Evolutionary conservation across 2,329 filamentous ascomycete species (phyloP).

Genomic region (Chaetoscypha palmicola): DNA sequence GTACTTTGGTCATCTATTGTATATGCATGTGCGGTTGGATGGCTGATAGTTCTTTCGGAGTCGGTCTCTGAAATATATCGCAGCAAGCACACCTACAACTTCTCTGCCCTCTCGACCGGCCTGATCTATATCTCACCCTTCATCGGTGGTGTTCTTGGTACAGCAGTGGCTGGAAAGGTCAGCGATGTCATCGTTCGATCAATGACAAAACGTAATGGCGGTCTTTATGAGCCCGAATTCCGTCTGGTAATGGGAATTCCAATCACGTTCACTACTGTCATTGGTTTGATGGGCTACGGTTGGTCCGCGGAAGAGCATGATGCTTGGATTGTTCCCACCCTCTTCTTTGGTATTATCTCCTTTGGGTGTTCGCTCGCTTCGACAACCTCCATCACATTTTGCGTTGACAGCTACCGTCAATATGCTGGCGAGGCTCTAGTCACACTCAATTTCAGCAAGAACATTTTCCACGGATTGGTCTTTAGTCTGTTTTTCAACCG

Average conservation of each 20-base stretch:
- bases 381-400: slow-evolving; percentile 89
- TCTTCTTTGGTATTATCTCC: slow-evolving; percentile 87
- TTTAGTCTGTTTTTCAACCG: slow-evolving; percentile 82
- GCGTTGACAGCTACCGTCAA: slow-evolving; percentile 85
- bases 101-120: slow-evolving; percentile 72
- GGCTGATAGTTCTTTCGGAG: slow-evolving; percentile 93
- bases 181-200: slow-evolving; percentile 77
- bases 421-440: slow-evolving; percentile 93
- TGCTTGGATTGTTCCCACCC: slow-evolving; percentile 82
- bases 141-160: slow-evolving; percentile 81
- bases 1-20: slow-evolving; percentile 83
- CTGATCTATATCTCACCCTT: slow-evolving; percentile 89
- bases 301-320: slow-evolving; percentile 75
- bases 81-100: slow-evolving; percentile 63
- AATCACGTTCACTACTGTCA: slow-evolving; percentile 67
- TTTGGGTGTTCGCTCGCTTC: slow-evolving; percentile 88
- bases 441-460: slow-evolving; percentile 91
- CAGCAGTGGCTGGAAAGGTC: slow-evolving; percentile 79
- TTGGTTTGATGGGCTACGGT: slow-evolving; percentile 93
- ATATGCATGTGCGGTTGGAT: slow-evolving; percentile 84
- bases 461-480: slow-evolving; percentile 81
- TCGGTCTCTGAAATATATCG: slow-evolving; percentile 76
- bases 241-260: slow-evolving; percentile 81
- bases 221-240: slow-evolving; percentile 92
- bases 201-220: slow-evolving; percentile 82